Evolutionary conservation across 805 yeast species (phyloP), one percentile per base, ranked within the genome.

Genomic region (Lipomyces japonicus): DNA sequence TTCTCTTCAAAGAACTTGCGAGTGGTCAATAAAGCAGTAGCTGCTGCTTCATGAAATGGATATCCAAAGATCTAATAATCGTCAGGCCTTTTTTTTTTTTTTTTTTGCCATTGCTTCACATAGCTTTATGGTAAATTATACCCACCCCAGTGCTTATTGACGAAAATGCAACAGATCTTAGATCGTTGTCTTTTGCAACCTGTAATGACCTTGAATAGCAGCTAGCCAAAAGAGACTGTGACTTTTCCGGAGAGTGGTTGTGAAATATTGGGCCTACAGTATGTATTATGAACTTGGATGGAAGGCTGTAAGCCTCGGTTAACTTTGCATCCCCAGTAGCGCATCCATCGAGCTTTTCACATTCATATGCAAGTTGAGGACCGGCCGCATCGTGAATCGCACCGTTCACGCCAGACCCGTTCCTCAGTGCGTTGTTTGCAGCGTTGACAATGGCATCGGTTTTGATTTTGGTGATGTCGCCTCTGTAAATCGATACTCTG

Each of bases 391-490:
- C 12, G 18, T 53, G 57, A 30, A 53, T 53, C n/a, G 58, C 58
- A 9, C 58, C 58, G 28, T 53, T 45, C 37, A 53, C 58, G 39
- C 58, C 58, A 19, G 50, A 23, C 16, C 58, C 58, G 24, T 37
- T 49, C 18, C 34, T 46, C 19, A 53, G 52, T 3, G 48, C 26
- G 9, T 30, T 42, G 39, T 53, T 53, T 12, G 58, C 58, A 1
- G 58, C 58, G 32, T 53, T 53, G 37, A 52, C 58, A n/a, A 53
- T 46, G n/a, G 58, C 51, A 43, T 53, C 58, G 24, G 40, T 48
- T 2, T 44, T n/a, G 32, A 53, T 14, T 9, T 10, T 16, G 3
- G 58, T 53, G 47, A 53, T 53, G 25, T 53, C 58, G 30, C 41
- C 40, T 12, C 39, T 39, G 6, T 39, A 30, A 25, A 51, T 25